These are phyloP conservation scores for Corymbia calophylla DNA, from an alignment of 441 rosid species.

Conservation along the genomic window DNA sequence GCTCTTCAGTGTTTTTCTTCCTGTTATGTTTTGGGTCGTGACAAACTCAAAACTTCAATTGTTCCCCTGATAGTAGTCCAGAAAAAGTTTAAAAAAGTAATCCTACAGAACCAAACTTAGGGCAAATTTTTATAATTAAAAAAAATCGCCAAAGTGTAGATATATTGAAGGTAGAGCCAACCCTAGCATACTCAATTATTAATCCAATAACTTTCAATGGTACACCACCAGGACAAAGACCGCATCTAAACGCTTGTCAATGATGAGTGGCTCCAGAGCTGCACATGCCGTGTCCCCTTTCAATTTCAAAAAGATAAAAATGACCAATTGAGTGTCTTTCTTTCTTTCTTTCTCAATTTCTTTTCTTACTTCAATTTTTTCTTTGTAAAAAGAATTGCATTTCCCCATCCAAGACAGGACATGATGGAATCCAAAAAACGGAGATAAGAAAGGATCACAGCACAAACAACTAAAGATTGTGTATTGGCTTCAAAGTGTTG, in stretches of 20 bases:
- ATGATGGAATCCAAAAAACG: slow-evolving; percentile 7
- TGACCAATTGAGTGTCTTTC: background rate
- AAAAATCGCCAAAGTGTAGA: background rate
- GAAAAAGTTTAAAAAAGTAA: background rate
- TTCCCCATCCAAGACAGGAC: slow-evolving; percentile 1
- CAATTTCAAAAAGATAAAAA: background rate
- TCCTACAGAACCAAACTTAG: background rate
- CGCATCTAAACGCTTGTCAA: slow-evolving; percentile 2
- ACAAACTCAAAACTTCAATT: background rate
- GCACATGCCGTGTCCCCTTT: slow-evolving; percentile 10
- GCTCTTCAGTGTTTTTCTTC: background rate
- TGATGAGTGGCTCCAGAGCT: slow-evolving; percentile 4
- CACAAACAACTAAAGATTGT: background rate
- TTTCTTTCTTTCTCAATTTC: background rate
- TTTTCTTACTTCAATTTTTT: background rate
- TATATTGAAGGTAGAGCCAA: background rate
- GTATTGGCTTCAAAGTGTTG: slow-evolving; percentile 21
- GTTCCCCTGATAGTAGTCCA: background rate
- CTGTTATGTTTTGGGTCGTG: background rate
- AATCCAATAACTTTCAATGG: background rate
- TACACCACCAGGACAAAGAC: background rate
- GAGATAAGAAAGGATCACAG: background rate
- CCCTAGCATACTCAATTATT: background rate
- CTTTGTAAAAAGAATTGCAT: background rate
- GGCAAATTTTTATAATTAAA: background rate